Conservation (phyloP, 164 flowering plant species). For the Nelumbo lutea region DNA sequence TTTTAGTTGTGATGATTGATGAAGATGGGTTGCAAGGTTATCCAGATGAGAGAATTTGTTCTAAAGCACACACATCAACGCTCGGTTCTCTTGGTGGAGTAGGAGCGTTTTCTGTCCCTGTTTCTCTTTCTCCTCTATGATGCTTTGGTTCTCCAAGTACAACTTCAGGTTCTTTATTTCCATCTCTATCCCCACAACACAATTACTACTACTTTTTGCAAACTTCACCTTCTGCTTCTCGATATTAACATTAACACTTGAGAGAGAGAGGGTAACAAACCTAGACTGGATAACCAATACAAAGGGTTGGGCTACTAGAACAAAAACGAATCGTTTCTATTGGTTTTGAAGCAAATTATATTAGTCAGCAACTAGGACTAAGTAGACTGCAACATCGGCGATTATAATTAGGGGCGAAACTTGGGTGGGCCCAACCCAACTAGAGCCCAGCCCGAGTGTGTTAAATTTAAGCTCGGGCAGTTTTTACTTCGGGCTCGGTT, state of each 20-base stretch:
- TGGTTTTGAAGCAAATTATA: too few species aligned
- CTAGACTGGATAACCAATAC: too few species aligned
- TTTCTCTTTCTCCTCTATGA: slow-evolving; percentile 48
- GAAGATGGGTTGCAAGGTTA: not conserved
- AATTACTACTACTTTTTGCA: slow-evolving; percentile 1
- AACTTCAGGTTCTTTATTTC: slow-evolving; percentile 49
- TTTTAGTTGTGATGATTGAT: not conserved
- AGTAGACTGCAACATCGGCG: too few species aligned
- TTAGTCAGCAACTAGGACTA: too few species aligned
- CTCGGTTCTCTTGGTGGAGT: slow-evolving; percentile 49
- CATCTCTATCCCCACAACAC: slow-evolving; percentile 23
- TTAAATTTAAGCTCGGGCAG: too few species aligned
- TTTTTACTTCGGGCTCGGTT: too few species aligned
- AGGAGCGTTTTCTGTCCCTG: slow-evolving; percentile 40
- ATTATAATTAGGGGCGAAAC: too few species aligned
- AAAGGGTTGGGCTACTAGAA: too few species aligned
- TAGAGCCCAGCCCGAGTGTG: too few species aligned
- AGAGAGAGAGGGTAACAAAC: not conserved
- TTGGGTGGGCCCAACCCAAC: too few species aligned
- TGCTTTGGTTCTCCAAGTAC: slow-evolving; percentile 49
- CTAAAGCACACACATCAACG: slow-evolving; percentile 33
- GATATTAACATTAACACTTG: not conserved
- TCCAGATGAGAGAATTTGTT: slow-evolving; percentile 15
- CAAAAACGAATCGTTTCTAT: too few species aligned
- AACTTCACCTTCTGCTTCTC: slow-evolving; percentile 10